Conservation (phyloP, 2,329 filamentous ascomycete species). For the Aspergillus brasiliensis region DNA sequence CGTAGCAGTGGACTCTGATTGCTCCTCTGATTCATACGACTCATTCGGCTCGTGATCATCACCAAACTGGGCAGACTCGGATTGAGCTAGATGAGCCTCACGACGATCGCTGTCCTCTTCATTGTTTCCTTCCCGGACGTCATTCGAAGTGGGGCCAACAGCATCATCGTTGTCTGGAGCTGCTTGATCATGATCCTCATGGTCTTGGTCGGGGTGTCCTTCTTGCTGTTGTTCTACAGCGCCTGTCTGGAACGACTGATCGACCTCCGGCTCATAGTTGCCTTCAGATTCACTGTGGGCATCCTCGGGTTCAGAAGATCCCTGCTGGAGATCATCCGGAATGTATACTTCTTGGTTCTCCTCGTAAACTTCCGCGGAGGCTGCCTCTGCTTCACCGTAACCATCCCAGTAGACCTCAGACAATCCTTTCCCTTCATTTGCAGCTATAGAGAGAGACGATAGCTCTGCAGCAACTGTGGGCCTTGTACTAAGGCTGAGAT, state of each 20-base stretch:
- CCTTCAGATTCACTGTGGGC: not conserved
- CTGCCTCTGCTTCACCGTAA: slow-evolving; percentile 52
- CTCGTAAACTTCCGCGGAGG: slow-evolving; percentile 18
- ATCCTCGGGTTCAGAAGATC: slow-evolving; percentile 18
- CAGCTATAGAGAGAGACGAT: slow-evolving; percentile 54
- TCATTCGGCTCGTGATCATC: slow-evolving; percentile 16
- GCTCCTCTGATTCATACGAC: slow-evolving; percentile 32
- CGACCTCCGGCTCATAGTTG: not conserved
- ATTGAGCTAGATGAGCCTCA: slow-evolving; percentile 14
- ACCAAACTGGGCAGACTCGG: slow-evolving; percentile 4
- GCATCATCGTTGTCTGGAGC: not conserved
- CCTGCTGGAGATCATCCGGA: slow-evolving; percentile 20
- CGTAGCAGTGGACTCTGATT: slow-evolving; percentile 34
- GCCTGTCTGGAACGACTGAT: not conserved
- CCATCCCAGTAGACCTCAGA: slow-evolving; percentile 50
- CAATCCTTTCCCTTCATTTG: slow-evolving; percentile 59
- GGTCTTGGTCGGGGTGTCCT: not conserved
- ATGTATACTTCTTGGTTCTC: slow-evolving; percentile 13
- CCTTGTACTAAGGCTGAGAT: slow-evolving; percentile 58
- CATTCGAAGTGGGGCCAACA: not conserved
- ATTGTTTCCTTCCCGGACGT: not conserved
- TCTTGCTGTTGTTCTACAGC: slow-evolving; percentile 2
- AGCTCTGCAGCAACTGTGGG: slow-evolving; percentile 57
- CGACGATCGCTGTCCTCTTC: slow-evolving; percentile 16
- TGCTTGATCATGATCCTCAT: not conserved